These are phyloP conservation scores for Xylaria sp. DNA, from an alignment of 2,329 filamentous ascomycete genomes.

Conservation along the genomic window DNA sequence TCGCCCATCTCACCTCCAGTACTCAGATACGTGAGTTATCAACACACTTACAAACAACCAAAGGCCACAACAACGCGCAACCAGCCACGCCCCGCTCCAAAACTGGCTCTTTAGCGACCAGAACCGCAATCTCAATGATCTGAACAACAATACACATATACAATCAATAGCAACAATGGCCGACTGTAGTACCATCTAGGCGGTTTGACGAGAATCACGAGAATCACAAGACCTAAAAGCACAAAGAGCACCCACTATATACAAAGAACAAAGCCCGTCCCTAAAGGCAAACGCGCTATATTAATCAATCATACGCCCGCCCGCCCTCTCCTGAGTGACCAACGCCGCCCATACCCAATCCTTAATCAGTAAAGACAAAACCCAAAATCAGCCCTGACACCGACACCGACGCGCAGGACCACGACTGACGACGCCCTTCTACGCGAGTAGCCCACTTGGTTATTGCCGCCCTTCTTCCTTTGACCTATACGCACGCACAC, in stretches of 20 bases:
- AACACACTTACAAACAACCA: slow-evolving; percentile 4
- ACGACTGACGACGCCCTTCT: slow-evolving; percentile 18
- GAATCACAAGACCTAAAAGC: slow-evolving; percentile 34
- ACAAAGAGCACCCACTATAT: slow-evolving; percentile 23
- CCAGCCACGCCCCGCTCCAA: background rate
- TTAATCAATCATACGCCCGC: slow-evolving; percentile 9
- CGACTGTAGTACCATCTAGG: slow-evolving; percentile 11
- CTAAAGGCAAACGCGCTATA: slow-evolving; percentile 7
- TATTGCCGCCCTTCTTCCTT: background rate
- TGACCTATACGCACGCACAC: slow-evolving; percentile 17
- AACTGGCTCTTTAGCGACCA: background rate
- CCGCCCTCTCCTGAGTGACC: slow-evolving; percentile 10
- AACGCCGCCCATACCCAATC: slow-evolving; percentile 16
- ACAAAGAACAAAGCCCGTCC: slow-evolving; percentile 20
- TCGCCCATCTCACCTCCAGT: slow-evolving; percentile 9
- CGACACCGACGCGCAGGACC: slow-evolving; percentile 5
- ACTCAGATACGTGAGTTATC: slow-evolving; percentile 8
- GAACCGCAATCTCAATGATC: slow-evolving; percentile 6
- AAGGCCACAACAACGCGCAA: slow-evolving; percentile 9
- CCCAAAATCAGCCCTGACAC: background rate
- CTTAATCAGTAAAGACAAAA: slow-evolving; percentile 20
- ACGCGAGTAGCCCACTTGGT: slow-evolving; percentile 9
- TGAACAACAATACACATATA: slow-evolving; percentile 6
- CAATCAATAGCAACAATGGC: slow-evolving; percentile 22
- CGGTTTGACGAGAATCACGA: slow-evolving; percentile 3